Evolutionary conservation across 441 rosid species (phyloP).

Genomic region (California macrophylla): DNA sequence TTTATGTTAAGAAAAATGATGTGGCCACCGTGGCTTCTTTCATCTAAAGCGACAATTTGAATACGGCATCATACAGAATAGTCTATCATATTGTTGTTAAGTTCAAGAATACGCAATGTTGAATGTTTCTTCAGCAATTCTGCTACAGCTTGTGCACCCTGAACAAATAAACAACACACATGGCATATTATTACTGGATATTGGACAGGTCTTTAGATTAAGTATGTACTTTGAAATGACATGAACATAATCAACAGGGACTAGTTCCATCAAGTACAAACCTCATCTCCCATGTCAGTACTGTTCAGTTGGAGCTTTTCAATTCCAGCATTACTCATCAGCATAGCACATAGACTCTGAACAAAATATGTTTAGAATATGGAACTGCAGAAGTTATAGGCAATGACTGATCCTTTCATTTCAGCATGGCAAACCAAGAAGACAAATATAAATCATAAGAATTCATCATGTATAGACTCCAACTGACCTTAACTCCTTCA

Average conservation of each 20-base stretch:
- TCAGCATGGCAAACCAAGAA: neutral
- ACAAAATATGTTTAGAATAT: slow-evolving; percentile 11
- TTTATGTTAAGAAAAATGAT: slow-evolving; percentile 13
- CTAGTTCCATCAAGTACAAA: slow-evolving; percentile 23
- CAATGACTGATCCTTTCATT: neutral
- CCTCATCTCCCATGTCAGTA: slow-evolving; percentile 76
- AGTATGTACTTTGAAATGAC: neutral
- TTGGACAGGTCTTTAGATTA: slow-evolving; percentile 8
- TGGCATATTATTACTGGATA: slow-evolving; percentile 11
- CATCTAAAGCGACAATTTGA: slow-evolving; percentile 11
- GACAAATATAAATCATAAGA: neutral
- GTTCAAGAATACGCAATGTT: slow-evolving; percentile 64
- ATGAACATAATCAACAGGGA: slow-evolving; percentile 4
- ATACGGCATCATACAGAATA: slow-evolving; percentile 56
- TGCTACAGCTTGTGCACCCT: slow-evolving; percentile 86
- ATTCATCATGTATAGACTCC: neutral
- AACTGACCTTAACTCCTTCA: slow-evolving; percentile 84
- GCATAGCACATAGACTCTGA: slow-evolving; percentile 63
- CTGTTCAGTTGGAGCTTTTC: slow-evolving; percentile 81
- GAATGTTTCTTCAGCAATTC: slow-evolving; percentile 73
- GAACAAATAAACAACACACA: slow-evolving; percentile 20
- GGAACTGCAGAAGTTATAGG: neutral
- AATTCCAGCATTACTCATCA: slow-evolving; percentile 57
- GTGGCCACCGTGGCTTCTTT: slow-evolving; percentile 15
- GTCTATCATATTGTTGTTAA: slow-evolving; percentile 84